Evolutionary conservation across 1,139 yeast genomes (phyloP).

Genomic region (Protomyces gravidus): DNA sequence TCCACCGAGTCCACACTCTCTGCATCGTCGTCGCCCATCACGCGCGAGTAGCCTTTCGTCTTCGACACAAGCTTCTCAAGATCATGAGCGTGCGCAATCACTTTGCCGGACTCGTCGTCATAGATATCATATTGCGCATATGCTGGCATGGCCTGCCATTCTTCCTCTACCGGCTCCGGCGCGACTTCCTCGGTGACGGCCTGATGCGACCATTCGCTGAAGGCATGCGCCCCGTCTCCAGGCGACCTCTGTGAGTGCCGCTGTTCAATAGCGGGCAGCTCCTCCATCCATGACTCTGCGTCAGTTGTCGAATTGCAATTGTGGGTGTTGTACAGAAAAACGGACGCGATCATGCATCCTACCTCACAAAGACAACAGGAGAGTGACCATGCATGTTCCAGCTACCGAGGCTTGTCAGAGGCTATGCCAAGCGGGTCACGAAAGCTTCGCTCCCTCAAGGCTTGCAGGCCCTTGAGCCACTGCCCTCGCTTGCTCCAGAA

Average conservation of each 20-base stretch:
- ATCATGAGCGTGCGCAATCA: constrained; percentile 41
- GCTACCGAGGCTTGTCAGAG: constrained; percentile 2
- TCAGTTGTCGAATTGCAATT: background rate
- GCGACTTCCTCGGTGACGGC: constrained; percentile 30
- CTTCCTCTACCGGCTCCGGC: constrained; percentile 27
- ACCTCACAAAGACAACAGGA: background rate
- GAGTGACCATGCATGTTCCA: constrained; percentile 1
- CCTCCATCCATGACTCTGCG: background rate
- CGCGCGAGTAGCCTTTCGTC: constrained; percentile 73
- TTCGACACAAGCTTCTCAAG: constrained; percentile 38
- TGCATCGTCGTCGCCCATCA: constrained; percentile 84
- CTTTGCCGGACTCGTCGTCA: constrained; percentile 52
- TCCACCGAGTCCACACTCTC: constrained; percentile 65
- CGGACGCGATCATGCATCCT: background rate
- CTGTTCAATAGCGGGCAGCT: constrained; percentile 1
- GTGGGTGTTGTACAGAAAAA: background rate
- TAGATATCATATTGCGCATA: constrained; percentile 57
- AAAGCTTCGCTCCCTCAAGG: constrained; percentile 12
- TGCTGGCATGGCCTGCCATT: constrained; percentile 60
- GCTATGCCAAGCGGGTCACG: constrained; percentile 23
- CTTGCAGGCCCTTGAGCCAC: constrained; percentile 12
- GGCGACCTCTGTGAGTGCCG: constrained; percentile 1
- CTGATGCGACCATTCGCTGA: constrained; percentile 28
- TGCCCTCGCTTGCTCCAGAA: background rate
- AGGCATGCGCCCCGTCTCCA: background rate